phyloP scores from a whole-genome alignment of 495 filamentous ascomycete species.

The Penicillium waksmanii region DNA sequence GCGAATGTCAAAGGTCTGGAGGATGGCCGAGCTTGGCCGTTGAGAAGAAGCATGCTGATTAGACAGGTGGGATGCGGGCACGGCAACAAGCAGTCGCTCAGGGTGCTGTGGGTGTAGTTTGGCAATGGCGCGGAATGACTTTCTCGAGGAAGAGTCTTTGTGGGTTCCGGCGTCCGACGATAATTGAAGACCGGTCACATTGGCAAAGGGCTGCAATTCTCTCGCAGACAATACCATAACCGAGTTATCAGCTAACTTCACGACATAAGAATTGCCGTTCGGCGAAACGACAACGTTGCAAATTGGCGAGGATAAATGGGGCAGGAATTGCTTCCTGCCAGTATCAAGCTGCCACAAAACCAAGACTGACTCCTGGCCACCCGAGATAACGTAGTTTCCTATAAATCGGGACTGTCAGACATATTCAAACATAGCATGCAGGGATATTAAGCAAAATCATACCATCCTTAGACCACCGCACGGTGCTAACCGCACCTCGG shows the following conservation, averaged over 20 bases:
- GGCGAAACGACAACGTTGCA: slow-evolving; percentile 83
- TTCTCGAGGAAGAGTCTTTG: slow-evolving; percentile 26
- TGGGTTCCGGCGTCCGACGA: slow-evolving; percentile 28
- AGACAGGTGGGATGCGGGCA: slow-evolving; percentile 53
- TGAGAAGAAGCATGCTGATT: slow-evolving; percentile 32
- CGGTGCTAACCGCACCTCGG: slow-evolving; percentile 72
- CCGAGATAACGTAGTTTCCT: slow-evolving; percentile 97
- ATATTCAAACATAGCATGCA: neutral
- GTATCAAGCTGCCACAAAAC: slow-evolving; percentile 97
- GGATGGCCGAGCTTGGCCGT: slow-evolving; percentile 51
- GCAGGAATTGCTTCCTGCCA: slow-evolving; percentile 74
- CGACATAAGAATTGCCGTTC: slow-evolving; percentile 73
- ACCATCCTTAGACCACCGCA: slow-evolving; percentile 94
- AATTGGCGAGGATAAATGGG: slow-evolving; percentile 83
- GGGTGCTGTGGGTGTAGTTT: slow-evolving; percentile 58
- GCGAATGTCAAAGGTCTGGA: slow-evolving; percentile 84
- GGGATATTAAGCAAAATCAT: slow-evolving; percentile 34
- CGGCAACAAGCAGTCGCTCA: slow-evolving; percentile 63
- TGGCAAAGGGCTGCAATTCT: slow-evolving; percentile 78
- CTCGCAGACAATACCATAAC: slow-evolving; percentile 85
- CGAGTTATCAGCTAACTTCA: slow-evolving; percentile 89
- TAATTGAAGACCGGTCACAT: slow-evolving; percentile 79
- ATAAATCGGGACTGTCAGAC: slow-evolving; percentile 12
- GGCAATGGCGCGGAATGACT: slow-evolving; percentile 22
- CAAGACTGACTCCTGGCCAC: slow-evolving; percentile 85